Evolutionary conservation across 805 yeast species (phyloP), one percentile per base, ranked within the genome.

Genomic region (Candida gorgasii): DNA sequence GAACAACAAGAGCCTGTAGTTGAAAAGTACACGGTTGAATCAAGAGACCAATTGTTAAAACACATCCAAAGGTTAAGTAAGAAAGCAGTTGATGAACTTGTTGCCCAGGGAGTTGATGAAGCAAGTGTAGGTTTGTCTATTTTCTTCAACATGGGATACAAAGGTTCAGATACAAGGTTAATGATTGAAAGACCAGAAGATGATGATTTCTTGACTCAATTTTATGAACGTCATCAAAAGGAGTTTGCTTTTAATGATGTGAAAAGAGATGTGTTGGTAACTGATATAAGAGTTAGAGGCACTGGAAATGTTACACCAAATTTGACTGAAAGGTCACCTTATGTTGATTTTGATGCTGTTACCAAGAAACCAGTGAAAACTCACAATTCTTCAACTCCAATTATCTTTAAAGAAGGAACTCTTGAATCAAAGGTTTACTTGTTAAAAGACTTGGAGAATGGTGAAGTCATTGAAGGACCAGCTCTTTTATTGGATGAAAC

Each of bases 1-100:
- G 95, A 87, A 53, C 69, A 65, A 13, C 93, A 86, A 61, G 82
- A 80, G 48, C 95, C 95, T 0, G 78, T 83, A 39, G 75, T 86
- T 3, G 55, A 68, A 14, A 56, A 66, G 1, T 55, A 49, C 30
- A 17, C 81, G 27, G 61, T 57, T 3, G 61, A 54, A 47, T 2
- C 44, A 2, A 35, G 34, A 30, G 36, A 41, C 5, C 28, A 35
- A 65, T 72, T 32, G 17, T 33, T 48, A 11, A 16, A 29, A 15
- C 24, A 37, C n/a, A 36, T 39, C 24, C 23, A 41, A 11, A 30
- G 39, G 6, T 41, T 55, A 26, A 43, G 36, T 6, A 18, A 19
- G 3, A 42, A 33, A 15, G 52, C 51, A 3, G 19, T 24, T n/a
- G 40, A 37, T 4, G 40, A 40, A 16, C 45, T 54, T n/a, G 22